Conservation (phyloP, 352 stramenopile genomes). For the Peronospora tabacina region DNA sequence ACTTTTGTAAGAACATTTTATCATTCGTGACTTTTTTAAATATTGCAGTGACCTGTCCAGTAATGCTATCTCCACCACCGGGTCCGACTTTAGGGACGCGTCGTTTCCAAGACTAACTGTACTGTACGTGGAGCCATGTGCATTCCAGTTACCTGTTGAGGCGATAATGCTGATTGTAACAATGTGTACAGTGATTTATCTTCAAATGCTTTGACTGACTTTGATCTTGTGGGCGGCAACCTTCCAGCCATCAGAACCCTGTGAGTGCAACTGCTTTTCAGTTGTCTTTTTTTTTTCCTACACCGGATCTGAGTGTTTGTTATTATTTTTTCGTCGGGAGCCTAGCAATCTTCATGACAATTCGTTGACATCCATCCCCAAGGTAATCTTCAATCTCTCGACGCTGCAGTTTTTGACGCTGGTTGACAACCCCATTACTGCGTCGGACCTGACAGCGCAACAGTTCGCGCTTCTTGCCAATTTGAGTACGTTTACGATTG, state of each 20-base stretch:
- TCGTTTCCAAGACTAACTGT: conserved; percentile 37
- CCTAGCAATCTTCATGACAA: conserved; percentile 45
- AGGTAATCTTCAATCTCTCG: conserved; percentile 48
- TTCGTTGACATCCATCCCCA: conserved; percentile 34
- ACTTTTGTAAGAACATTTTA: background rate
- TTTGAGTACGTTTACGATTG: conserved; percentile 42
- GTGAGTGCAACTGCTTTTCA: conserved; percentile 17
- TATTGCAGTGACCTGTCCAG: conserved; percentile 31
- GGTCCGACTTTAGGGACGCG: conserved; percentile 33
- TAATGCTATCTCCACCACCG: conserved; percentile 35
- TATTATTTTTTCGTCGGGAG: background rate
- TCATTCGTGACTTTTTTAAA: conserved; percentile 1
- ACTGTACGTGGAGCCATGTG: conserved; percentile 37
- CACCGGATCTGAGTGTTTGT: background rate
- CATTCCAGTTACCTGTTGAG: background rate
- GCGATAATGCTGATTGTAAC: background rate
- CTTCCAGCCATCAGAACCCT: conserved; percentile 40
- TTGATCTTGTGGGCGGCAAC: conserved; percentile 30
- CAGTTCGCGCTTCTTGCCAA: conserved; percentile 53
- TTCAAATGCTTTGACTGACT: conserved; percentile 34
- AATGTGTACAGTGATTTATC: conserved; percentile 33
- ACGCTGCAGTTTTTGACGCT: conserved; percentile 45
- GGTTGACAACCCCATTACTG: conserved; percentile 44
- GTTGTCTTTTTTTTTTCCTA: background rate
- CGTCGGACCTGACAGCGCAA: conserved; percentile 33